Conservation (phyloP, 208 protist genomes). For the Leishmania amazonensis region DNA sequence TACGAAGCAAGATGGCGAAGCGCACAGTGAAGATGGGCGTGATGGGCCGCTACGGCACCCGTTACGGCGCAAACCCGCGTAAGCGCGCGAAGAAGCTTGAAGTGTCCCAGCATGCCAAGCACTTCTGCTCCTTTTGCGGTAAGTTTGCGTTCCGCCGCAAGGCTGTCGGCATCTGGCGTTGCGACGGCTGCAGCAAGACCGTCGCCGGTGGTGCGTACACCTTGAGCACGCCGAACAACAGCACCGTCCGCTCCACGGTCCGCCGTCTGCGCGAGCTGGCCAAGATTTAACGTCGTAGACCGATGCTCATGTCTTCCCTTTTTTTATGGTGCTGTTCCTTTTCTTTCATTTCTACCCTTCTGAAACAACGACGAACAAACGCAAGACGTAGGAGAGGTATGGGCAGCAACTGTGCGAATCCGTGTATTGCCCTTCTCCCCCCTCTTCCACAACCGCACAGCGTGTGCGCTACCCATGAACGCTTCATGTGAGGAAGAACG, state of each 20-base stretch:
- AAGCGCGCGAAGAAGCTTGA: conserved; percentile 99
- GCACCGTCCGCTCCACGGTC: conserved; percentile 97
- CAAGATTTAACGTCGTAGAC: conserved; percentile 49
- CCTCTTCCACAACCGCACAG: background rate
- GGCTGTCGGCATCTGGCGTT: conserved; percentile 99
- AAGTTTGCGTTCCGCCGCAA: conserved; percentile 97
- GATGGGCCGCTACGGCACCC: conserved; percentile 99
- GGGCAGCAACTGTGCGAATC: background rate
- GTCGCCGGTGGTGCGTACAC: conserved; percentile 98
- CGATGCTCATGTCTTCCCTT: background rate
- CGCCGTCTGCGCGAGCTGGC: conserved; percentile 98
- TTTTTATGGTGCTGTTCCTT: background rate
- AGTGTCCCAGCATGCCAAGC: conserved; percentile 97
- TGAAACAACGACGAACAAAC: background rate
- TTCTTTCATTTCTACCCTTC: conserved; percentile 6
- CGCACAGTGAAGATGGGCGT: conserved; percentile 99
- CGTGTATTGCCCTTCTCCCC: background rate
- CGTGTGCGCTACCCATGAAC: background rate
- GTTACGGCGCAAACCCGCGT: conserved; percentile 99
- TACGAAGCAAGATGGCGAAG: conserved; percentile 89
- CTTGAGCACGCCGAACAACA: conserved; percentile 95
- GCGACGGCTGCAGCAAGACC: conserved; percentile 96
- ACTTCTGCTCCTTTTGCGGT: conserved; percentile 99
- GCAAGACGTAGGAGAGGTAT: background rate
- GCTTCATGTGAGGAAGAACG: background rate